Evolutionary conservation across 306 rosid species (phyloP), one percentile per base, ranked within the genome.

Genomic region (Mimosa bimucronata): DNA sequence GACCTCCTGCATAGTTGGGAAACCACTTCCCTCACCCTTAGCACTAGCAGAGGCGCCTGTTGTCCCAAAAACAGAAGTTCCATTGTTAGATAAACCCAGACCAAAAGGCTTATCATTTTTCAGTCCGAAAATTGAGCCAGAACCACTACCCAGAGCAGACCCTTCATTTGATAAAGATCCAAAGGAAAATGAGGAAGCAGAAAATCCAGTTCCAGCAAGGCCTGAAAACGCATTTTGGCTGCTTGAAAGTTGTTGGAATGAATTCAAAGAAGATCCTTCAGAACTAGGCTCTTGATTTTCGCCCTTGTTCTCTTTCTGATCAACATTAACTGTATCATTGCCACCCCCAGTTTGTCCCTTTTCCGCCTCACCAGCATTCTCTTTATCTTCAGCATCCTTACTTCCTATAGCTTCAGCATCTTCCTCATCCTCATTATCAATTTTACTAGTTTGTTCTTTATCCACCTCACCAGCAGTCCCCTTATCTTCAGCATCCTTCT

Each of bases 221-320:
- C 91, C 91, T 1, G 90, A 89, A 76, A 91, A 91, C 52, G 97
- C 97, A 78, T 91, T 91, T 87, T 91, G 91, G 83, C 89, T 86
- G 76, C 92, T 89, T 4, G 97, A 91, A 71, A 91, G 91, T 83
- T 88, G 97, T 80, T 88, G 93, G 73, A 91, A 91, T 74, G 93
- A 91, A 81, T 79, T 89, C 85, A 89, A 83, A 66, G 89, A 66
- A 73, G 87, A 19, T 77, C 86, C 87, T 66, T 87, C 90, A 37
- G 72, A 68, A 69, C 78, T 72, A 45, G 82, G 64, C 60, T 85
- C 87, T 37, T 62, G 86, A 41, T 42, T 64, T 74, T 86, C 88
- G 38, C 26, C 80, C 41, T 68, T 50, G 14, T 75, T 76, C n/a
- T 76, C 90, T 68, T 81, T 76, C 48, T 86, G 76, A 48, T 78